Evolutionary conservation across 2,329 filamentous ascomycete genomes (phyloP), one percentile per base, ranked within the genome.

Genomic region (Trichoderma atrobrunneum): DNA sequence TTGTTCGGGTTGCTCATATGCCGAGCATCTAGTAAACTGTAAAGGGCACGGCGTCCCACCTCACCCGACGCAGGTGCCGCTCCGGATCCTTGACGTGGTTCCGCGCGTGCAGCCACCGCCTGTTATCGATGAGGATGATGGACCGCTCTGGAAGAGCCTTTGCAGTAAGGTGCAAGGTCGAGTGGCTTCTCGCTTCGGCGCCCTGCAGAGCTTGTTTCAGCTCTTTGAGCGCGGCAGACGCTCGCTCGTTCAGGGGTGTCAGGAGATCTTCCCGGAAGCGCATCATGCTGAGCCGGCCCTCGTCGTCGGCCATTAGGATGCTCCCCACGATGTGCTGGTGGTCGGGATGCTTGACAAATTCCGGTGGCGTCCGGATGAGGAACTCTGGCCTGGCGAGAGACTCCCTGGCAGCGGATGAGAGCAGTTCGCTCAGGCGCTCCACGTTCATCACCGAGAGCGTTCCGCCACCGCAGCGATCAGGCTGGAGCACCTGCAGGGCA

Each of bases 401-500:
- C 0, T 51, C 63, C 24, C 71, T 70, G 3, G 79, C 78, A 1
- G 69, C 59, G 0, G 74, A 65, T 0, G 80, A 79, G 0, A 83
- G 75, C 1, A 77, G 70, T 12, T 72, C 24, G 39, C 75, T 67
- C 18, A 82, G 75, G 6, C 72, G 74, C 14, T 78, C 75, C 8
- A 81, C 79, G 24, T 79, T 81, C 77, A 84, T 76, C 18, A 80
- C 76, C 1, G 82, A 84, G 0, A 84, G 75, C 0, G 81, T 83
- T 0, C 83, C 83, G 0, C 83, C 82, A 3, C 83, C 82, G n/a
- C 66, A 78, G 0, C 78, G 77, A 72, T 85, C 83, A 24, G 79
- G 78, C n/a, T 79, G 81, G 0, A 85, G 78, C 0, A 84, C 81
- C 18, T 84, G 83, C 0, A 84, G 78, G 0, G 82, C 83, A 61